Conservation (phyloP, 164 flowering plant species). For the Aristolochia fimbriata region DNA sequence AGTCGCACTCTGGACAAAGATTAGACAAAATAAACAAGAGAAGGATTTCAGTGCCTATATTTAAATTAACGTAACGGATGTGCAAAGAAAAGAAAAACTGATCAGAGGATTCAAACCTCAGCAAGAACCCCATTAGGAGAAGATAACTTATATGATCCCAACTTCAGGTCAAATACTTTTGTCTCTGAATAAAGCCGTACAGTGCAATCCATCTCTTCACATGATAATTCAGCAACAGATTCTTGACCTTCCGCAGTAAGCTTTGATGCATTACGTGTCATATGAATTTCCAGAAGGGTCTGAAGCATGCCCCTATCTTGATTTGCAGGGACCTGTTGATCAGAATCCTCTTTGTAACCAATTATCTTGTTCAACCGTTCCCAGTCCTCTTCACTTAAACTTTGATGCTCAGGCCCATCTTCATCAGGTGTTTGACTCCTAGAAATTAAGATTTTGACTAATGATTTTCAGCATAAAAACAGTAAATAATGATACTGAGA, state of each 20-base stretch:
- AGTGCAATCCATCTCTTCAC: slow-evolving; percentile 69
- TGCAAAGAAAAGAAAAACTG: background rate
- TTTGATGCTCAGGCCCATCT: slow-evolving; percentile 53
- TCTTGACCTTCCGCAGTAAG: slow-evolving; percentile 41
- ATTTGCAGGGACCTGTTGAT: slow-evolving; percentile 28
- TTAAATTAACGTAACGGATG: background rate
- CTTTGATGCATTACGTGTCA: slow-evolving; percentile 92
- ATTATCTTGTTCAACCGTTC: slow-evolving; percentile 69
- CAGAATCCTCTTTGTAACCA: slow-evolving; percentile 78
- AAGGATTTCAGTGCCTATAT: background rate
- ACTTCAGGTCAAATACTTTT: slow-evolving; percentile 66
- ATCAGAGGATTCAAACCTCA: slow-evolving; percentile 37
- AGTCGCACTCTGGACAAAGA: slow-evolving; percentile 72
- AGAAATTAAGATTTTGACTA: slow-evolving; percentile 13
- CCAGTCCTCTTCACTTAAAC: slow-evolving; percentile 85
- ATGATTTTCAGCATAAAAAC: background rate
- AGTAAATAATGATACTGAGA: too few relatives aligned
- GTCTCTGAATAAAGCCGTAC: slow-evolving; percentile 72
- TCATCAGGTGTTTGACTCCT: slow-evolving; percentile 48
- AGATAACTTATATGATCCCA: slow-evolving; percentile 78
- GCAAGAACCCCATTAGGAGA: slow-evolving; percentile 92
- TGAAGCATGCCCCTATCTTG: slow-evolving; percentile 44
- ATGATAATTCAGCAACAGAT: slow-evolving; percentile 83
- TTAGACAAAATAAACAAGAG: background rate
- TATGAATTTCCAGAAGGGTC: slow-evolving; percentile 64